phyloP scores from a whole-genome alignment of 768 basidiomycete genomes.

The Leccinum truebloodii region DNA sequence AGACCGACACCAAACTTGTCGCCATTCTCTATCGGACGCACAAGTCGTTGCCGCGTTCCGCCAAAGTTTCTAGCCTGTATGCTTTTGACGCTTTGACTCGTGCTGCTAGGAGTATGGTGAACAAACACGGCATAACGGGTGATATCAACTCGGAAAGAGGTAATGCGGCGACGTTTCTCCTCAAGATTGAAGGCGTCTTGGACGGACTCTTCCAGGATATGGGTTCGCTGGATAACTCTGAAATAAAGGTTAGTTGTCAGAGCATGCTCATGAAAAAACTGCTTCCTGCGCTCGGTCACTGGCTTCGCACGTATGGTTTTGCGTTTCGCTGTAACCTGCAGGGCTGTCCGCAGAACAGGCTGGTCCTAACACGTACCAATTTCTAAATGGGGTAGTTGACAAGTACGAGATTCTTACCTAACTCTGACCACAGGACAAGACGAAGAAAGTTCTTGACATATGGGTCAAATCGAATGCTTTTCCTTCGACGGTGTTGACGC shows the following conservation, averaged over 20 bases:
- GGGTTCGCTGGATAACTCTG: slow-evolving; percentile 59
- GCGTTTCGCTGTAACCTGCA: slow-evolving; percentile 7
- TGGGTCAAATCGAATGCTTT: slow-evolving; percentile 94
- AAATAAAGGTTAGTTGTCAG: slow-evolving; percentile 79
- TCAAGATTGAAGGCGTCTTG: slow-evolving; percentile 87
- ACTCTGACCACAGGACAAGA: slow-evolving; percentile 78
- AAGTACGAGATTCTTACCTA: slow-evolving; percentile 34
- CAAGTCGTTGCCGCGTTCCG: slow-evolving; percentile 64
- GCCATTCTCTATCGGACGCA: slow-evolving; percentile 89
- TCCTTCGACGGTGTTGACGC: slow-evolving; percentile 70
- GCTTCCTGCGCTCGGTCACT: slow-evolving; percentile 1
- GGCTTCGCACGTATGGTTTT: slow-evolving; percentile 13
- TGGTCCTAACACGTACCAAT: slow-evolving; percentile 30
- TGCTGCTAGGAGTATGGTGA: slow-evolving; percentile 68
- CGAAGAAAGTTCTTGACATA: slow-evolving; percentile 96
- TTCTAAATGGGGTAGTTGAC: slow-evolving; percentile 43
- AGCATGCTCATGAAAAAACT: slow-evolving; percentile 9
- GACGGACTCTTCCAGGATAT: slow-evolving; percentile 90
- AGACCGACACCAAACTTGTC: slow-evolving; percentile 88
- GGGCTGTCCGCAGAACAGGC: background rate
- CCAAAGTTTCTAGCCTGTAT: slow-evolving; percentile 88
- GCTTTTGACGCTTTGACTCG: slow-evolving; percentile 92
- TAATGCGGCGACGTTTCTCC: slow-evolving; percentile 80
- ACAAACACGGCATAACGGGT: slow-evolving; percentile 61
- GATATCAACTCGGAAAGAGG: slow-evolving; percentile 59